Base-by-base conservation (phyloP, 306 rosid genomes). In the Vicia faba region DNA sequence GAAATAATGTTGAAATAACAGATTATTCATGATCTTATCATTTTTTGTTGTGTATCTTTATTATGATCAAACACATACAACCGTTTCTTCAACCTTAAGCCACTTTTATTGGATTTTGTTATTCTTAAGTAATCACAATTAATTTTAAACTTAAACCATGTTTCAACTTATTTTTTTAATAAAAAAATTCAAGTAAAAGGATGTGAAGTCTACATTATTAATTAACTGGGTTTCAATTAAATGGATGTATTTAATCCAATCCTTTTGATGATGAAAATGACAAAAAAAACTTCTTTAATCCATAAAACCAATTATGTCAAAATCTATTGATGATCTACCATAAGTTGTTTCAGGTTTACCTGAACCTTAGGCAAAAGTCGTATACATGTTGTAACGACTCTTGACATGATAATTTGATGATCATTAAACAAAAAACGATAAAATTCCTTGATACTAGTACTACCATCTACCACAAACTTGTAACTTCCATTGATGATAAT, bases 241-340 rank as follows among this genome's bases (percentile, higher is more conserved):
- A n/a, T n/a, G n/a, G n/a, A n/a, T n/a, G n/a, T n/a, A n/a, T n/a
- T n/a, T n/a, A n/a, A n/a, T n/a, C n/a, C n/a, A 64, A 16, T 46
- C 12, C 6, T 48, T 56, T 66, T 20, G 43, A 39, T 46, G 25
- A 56, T 28, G 64, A 28, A 20, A 63, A 69, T 48, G 20, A 39
- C 45, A n/a, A 55, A 57, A 41, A 12, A 18, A 44, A 38, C 29
- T 35, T 69, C 54, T 53, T 15, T 20, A 45, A 56, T 40, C 28
- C 44, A 35, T 11, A 12, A 66, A 74, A 33, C 50, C 62, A 8
- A 57, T 10, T 11, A 48, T 51, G 73, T 75, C 58, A 60, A 70
- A 54, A 11, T 75, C 71, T 64, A 15, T 62, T 64, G 58, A 20
- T 25, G 51, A 25, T 71, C 72, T 18, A 54, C 71, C 75, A 26